Base-by-base conservation (phyloP, 2,329 filamentous ascomycete species). In the Aureobasidium mangrovei region DNA sequence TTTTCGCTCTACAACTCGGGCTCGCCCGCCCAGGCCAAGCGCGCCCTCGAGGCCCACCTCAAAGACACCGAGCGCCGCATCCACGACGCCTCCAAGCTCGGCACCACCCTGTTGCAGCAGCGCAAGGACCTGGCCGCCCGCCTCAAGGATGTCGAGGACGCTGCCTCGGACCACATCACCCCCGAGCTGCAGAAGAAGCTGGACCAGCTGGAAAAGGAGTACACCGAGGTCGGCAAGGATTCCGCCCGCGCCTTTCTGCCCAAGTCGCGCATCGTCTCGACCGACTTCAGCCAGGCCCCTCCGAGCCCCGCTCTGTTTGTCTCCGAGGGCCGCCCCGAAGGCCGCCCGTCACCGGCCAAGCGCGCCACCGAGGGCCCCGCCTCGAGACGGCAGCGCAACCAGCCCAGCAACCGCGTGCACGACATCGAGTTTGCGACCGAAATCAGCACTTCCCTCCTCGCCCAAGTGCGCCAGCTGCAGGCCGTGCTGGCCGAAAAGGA, bases 381-480 rank as follows among this genome's bases (percentile, higher is more conserved):
- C 18, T 67, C 64, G 4, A 82, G 91, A 61, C 93, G 91, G 68
- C 81, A 93, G 66, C 82, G 93, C 54, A 97, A 97, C 62, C 91
- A 96, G 66, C 87, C 88, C 2, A 81, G 86, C 7, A 93, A 84
- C 66, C 84, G 91, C 49, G 85, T 95, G 9, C 90, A 97, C 67
- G 93, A 98, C 65, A 95, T 98, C 65, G 90, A 96, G 63, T 95
- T 98, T 65, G 93, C 91, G n/a, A 91, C 93, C 48, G 91, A 98
- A 67, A 96, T 98, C 64, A 96, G 90, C 65, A 95, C 89, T 4
- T 95, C 90, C 2, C 77, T 98, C 49, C 84, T 98, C 49, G 84
- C 86, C n/a, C 93, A 97, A 72, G 87, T 98, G 48, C 85, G 93
- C 58, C 90, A 93, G 66, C 73, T 98, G 53, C 93, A 98, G 69